These are phyloP conservation scores for Paraconiothyrium sp. DNA, from an alignment of 2,329 filamentous ascomycete species.

Conservation along the genomic window DNA sequence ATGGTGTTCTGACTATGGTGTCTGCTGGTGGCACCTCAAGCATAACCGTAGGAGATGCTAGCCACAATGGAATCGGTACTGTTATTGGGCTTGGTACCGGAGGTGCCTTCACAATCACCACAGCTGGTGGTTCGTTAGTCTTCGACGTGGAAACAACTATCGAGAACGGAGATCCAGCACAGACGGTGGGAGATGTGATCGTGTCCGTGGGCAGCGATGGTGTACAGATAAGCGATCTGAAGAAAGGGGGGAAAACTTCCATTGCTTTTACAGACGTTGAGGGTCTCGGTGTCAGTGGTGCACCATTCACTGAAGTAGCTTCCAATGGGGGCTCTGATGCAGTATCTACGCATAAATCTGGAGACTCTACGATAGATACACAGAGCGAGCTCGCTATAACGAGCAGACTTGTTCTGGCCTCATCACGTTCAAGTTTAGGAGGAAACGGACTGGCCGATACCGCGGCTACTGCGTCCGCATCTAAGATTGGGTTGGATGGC, in stretches of 20 bases:
- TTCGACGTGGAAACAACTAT: constrained; percentile 1
- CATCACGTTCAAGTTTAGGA: background rate
- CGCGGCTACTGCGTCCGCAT: background rate
- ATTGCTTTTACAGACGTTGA: constrained; percentile 4
- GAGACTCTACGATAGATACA: background rate
- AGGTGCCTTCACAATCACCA: constrained; percentile 1
- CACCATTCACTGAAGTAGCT: background rate
- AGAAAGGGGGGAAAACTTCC: constrained; percentile 5
- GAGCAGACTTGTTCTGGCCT: background rate
- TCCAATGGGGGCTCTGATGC: background rate
- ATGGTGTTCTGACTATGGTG: background rate
- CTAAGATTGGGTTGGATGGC: background rate
- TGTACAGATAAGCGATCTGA: background rate
- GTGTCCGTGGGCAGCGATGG: constrained; percentile 4
- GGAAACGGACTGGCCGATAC: background rate
- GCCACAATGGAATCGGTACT: background rate
- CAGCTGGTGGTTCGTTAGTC: background rate
- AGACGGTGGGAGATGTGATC: constrained; percentile 3
- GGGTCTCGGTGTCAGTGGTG: background rate
- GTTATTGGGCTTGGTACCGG: background rate
- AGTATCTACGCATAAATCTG: background rate
- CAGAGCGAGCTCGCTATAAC: background rate
- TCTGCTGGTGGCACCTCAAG: constrained; percentile 1
- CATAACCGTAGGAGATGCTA: background rate
- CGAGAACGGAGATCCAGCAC: background rate